phyloP scores from a whole-genome alignment of 2,329 filamentous ascomycete genomes.

The Trichoderma sp. region DNA sequence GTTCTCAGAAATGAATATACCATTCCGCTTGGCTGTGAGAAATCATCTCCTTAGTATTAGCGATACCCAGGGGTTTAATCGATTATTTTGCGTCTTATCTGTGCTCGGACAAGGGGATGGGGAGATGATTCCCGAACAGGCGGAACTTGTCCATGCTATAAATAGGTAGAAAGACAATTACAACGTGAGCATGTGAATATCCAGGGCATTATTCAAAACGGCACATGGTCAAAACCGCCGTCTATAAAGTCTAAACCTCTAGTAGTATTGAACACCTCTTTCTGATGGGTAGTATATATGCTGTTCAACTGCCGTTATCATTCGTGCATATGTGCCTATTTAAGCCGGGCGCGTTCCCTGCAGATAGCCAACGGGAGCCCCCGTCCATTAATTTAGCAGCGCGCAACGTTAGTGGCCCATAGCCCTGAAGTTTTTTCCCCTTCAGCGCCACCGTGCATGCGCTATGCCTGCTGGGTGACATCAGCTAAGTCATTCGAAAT shows the following conservation, averaged over 20 bases:
- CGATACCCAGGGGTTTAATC: neutral
- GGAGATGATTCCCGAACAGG: neutral
- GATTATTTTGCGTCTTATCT: neutral
- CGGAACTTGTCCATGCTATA: neutral
- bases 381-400: neutral
- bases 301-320: neutral
- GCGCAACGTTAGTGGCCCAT: neutral
- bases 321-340: neutral
- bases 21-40: neutral
- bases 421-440: neutral
- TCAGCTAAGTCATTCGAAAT: constrained; percentile 14
- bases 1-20: neutral
- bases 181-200: neutral
- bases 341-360: neutral
- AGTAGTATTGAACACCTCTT: neutral
- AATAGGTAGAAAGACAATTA: neutral
- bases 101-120: neutral
- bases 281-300: neutral
- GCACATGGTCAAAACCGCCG: neutral
- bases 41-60: no score
- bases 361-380: neutral
- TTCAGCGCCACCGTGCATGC: constrained; percentile 8
- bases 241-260: neutral
- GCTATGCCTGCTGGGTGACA: constrained; percentile 22
- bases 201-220: neutral